These are phyloP conservation scores for Daldinia concentrica DNA, from an alignment of 495 filamentous ascomycete species.

Conservation along the genomic window DNA sequence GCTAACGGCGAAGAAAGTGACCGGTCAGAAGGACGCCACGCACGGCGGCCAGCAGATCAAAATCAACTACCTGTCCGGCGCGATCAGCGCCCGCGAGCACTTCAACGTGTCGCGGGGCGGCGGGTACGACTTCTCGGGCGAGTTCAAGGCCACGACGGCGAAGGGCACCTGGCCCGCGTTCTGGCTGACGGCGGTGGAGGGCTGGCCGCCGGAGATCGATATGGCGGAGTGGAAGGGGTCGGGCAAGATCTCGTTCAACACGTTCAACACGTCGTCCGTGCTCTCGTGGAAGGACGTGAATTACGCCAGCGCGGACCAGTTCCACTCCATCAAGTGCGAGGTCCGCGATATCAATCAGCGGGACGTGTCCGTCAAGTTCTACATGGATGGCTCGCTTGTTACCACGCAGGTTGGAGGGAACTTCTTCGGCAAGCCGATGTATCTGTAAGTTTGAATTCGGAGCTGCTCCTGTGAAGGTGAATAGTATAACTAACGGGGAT, in stretches of 20 bases:
- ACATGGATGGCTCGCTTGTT: conserved; percentile 60
- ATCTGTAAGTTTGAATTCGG: conserved; percentile 48
- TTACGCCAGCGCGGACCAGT: conserved; percentile 58
- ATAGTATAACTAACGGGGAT: too few relatives aligned
- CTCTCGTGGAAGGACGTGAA: conserved; percentile 58
- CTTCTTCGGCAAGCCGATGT: conserved; percentile 60
- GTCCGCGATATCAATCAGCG: conserved; percentile 62
- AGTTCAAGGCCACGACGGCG: conserved; percentile 61
- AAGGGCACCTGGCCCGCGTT: conserved; percentile 69
- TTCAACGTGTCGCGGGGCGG: conserved; percentile 58
- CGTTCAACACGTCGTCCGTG: conserved; percentile 64
- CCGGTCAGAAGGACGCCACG: conserved; percentile 53
- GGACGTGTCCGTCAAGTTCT: conserved; percentile 63
- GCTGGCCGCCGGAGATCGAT: conserved; percentile 73
- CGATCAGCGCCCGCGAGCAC: conserved; percentile 58
- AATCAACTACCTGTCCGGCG: conserved; percentile 64
- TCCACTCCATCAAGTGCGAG: conserved; percentile 62
- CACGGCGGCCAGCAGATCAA: conserved; percentile 59
- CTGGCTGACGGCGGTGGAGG: conserved; percentile 68
- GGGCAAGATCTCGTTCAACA: conserved; percentile 70
- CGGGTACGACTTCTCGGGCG: conserved; percentile 61
- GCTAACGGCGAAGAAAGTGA: conserved; percentile 56
- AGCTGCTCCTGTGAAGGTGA: not conserved
- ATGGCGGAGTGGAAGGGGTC: conserved; percentile 70
- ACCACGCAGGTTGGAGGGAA: conserved; percentile 62